Percentiles rank a stretch among this genome's conserved stretches.
Evolutionary conservation across 108 stramenopile species (phyloP).

Genomic region (Seminavis robusta): DNA sequence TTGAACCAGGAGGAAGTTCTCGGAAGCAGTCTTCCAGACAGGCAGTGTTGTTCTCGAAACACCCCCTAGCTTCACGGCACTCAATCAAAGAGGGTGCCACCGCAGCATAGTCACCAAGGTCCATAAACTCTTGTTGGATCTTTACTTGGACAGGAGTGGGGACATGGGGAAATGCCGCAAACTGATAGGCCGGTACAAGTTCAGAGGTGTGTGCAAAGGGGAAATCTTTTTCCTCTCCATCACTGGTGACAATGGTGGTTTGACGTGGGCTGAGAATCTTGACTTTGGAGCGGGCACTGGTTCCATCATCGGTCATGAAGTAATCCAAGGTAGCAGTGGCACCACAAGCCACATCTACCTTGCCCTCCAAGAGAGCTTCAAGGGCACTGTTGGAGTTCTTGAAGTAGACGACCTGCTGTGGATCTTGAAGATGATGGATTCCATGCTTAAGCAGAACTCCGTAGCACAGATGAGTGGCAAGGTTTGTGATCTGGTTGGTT

Average conservation of each 20-base stretch:
- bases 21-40: not conserved
- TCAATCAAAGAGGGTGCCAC: not conserved
- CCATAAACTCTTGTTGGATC: not conserved
- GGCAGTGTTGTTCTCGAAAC: not conserved
- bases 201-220: not conserved
- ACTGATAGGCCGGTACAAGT: not conserved
- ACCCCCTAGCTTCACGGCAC: not conserved
- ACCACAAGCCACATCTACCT: constrained; percentile 1
- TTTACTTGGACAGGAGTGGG: not conserved
- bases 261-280: not conserved
- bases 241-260: not conserved
- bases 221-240: not conserved
- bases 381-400: not conserved
- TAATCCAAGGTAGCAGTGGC: not conserved
- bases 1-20: not conserved
- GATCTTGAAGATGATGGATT: constrained; percentile 7
- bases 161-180: not conserved
- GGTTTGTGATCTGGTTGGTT: too few species aligned
- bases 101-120: not conserved
- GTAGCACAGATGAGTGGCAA: constrained; percentile 1
- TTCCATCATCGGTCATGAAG: not conserved
- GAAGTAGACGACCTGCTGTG: constrained; percentile 1
- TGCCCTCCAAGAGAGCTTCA: not conserved
- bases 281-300: not conserved
- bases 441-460: not conserved